Percentiles rank a stretch among this genome's conserved stretches.
phyloP scores from a whole-genome alignment of 2,329 filamentous ascomycete genomes.

The Elsinoe arachidis region DNA sequence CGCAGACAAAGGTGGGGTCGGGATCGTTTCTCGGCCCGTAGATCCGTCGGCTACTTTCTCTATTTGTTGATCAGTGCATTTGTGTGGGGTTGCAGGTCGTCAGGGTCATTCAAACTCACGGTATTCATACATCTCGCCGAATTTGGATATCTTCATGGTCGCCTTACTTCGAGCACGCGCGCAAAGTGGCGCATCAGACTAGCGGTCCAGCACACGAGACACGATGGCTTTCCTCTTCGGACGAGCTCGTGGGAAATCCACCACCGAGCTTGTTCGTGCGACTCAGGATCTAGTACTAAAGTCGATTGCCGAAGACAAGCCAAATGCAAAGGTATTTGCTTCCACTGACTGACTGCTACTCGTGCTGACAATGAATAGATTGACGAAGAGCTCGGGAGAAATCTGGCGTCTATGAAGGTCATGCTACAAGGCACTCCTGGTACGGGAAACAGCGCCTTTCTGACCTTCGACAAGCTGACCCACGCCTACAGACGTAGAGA shows the following conservation, averaged over 20 bases:
- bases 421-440: slow-evolving; percentile 88
- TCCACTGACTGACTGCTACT: too few relatives aligned
- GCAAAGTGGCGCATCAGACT: not conserved
- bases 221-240: slow-evolving; percentile 64
- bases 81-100: not conserved
- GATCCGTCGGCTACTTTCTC: not conserved
- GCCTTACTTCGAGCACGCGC: not conserved
- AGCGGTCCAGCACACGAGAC: slow-evolving; percentile 12
- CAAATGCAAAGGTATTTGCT: slow-evolving; percentile 45
- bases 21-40: not conserved
- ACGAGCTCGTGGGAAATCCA: slow-evolving; percentile 52
- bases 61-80: slow-evolving; percentile 3
- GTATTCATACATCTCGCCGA: not conserved
- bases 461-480: slow-evolving; percentile 4
- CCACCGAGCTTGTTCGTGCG: slow-evolving; percentile 52
- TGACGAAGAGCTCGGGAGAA: slow-evolving; percentile 76
- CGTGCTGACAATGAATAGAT: slow-evolving; percentile 44
- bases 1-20: not conserved
- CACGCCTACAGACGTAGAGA: slow-evolving; percentile 61
- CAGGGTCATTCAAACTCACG: slow-evolving; percentile 2
- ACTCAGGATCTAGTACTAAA: slow-evolving; percentile 56
- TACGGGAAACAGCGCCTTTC: slow-evolving; percentile 33
- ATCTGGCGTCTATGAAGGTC: slow-evolving; percentile 83
- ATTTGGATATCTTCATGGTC: not conserved
- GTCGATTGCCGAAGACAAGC: slow-evolving; percentile 47